Evolutionary conservation across 306 rosid genomes (phyloP), one percentile per base, ranked within the genome.

Genomic region (Acacia crassicarpa): DNA sequence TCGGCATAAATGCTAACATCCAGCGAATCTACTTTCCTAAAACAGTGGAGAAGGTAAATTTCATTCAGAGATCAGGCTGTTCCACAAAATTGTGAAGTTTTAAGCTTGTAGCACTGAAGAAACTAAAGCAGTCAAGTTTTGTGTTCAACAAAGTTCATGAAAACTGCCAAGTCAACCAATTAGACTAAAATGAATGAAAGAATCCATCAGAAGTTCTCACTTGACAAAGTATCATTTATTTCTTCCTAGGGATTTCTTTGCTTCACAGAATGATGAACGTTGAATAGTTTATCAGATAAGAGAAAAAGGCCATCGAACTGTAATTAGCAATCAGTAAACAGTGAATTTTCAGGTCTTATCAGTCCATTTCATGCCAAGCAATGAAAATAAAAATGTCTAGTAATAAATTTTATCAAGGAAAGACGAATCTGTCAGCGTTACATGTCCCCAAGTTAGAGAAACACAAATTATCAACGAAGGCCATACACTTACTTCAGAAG

Each of bases 1-100:
- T 95, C 97, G 30, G 99, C 99, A 83, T 89, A 93, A 84, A 93
- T 89, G 88, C 99, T 88, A 19, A 89, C 89, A 80, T 90, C 91
- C 80, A 49, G 78, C 16, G 93, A 90, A 87, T 95, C 99, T 33
- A 95, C 91, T 48, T 97, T 91, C 91, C 97, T 95, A 80, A 62
- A 59, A 84, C 54, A 82, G 79, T 43, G 44, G 80, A 75, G 45
- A 76, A 72, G 46, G 46, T 61, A 71, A 59, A 79, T 69, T 74
- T 19, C 35, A 80, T 67, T 68, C 43, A 46, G 14, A 32, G 72
- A 61, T 40, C 71, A 56, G 73, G 83, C 14, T 67, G 14, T 16
- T 75, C 16, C 14, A 78, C 33, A 4, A n/a, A 27, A 67, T 73
- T 53, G 22, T 72, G 56, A 44, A 33, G 61, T 15, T 67, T 23